These are phyloP conservation scores for Jamesozyma jinghongensis DNA, from an alignment of 805 yeast species.

Conservation along the genomic window DNA sequence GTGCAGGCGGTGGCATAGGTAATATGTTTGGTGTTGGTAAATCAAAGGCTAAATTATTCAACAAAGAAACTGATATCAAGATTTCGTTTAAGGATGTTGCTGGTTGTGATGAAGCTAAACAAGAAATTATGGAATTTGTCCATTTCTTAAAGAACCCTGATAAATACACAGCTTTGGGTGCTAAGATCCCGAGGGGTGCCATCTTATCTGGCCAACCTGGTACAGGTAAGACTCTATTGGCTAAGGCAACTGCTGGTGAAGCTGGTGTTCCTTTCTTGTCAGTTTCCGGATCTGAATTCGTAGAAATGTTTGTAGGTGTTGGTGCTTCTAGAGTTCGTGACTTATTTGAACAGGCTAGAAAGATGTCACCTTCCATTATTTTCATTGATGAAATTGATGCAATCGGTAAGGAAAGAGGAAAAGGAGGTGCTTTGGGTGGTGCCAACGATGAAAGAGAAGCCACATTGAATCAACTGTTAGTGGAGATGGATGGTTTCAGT, in stretches of 20 bases:
- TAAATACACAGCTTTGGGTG: constrained; percentile 81
- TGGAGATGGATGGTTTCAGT: constrained; percentile 93
- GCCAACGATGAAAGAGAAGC: constrained; percentile 90
- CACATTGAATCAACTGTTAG: constrained; percentile 82
- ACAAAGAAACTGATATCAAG: constrained; percentile 75
- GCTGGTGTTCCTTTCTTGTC: constrained; percentile 90
- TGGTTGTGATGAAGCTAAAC: constrained; percentile 90
- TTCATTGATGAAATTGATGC: constrained; percentile 96
- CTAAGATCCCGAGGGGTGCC: constrained; percentile 93
- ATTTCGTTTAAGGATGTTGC: constrained; percentile 85
- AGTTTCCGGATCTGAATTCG: constrained; percentile 89
- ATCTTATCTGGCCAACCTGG: constrained; percentile 94
- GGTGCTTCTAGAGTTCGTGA: constrained; percentile 95
- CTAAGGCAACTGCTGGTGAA: constrained; percentile 95
- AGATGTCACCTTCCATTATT: constrained; percentile 81
- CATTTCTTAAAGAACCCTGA: constrained; percentile 76
- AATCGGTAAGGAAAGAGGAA: constrained; percentile 76
- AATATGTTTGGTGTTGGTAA: constrained; percentile 69
- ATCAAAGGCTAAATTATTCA: constrained; percentile 69
- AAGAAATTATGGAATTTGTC: constrained; percentile 93
- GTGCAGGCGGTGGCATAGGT: constrained; percentile 36
- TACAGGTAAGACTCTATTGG: constrained; percentile 88
- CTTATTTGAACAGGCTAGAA: constrained; percentile 79
- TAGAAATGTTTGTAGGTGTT: constrained; percentile 96
- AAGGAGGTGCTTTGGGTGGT: constrained; percentile 67